These are phyloP conservation scores for Fusarium incarnatum DNA, from an alignment of 2,329 filamentous ascomycete species.

Conservation along the genomic window DNA sequence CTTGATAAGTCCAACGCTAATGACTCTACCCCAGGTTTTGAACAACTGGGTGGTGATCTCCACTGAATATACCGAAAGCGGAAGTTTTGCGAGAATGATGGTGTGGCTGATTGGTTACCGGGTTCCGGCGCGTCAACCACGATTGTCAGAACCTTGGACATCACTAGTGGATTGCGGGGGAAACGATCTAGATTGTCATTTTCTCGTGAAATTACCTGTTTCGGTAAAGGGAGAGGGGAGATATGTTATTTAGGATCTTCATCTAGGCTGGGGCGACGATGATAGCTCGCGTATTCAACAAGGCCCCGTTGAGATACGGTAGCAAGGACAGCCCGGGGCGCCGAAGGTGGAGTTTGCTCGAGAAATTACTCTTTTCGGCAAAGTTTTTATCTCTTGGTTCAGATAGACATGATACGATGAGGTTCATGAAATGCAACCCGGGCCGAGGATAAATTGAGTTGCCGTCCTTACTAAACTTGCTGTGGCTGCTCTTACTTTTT, in stretches of 20 bases:
- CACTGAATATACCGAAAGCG: neutral
- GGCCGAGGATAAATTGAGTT: conserved; percentile 29
- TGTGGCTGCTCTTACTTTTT: neutral
- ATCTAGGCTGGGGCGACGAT: neutral
- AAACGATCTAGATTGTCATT: conserved; percentile 1
- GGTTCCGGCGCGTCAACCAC: neutral
- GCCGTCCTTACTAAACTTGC: conserved; percentile 9
- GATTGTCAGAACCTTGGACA: neutral
- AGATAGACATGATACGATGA: neutral
- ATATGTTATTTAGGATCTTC: neutral
- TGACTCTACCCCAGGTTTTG: conserved; percentile 21
- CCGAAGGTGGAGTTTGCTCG: neutral
- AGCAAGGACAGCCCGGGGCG: neutral
- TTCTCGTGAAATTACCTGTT: neutral
- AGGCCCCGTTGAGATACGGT: neutral
- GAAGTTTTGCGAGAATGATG: neutral
- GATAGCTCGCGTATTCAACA: neutral
- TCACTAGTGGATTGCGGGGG: conserved; percentile 6
- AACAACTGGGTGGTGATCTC: neutral
- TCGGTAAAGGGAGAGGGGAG: neutral
- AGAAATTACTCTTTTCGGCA: conserved; percentile 3
- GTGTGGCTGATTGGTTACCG: neutral
- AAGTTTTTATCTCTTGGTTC: neutral
- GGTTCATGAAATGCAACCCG: neutral
- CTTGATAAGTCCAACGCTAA: conserved; percentile 16